Percentiles rank a stretch among this genome's conserved stretches.
phyloP scores from a whole-genome alignment of 768 basidiomycete species.

The Sistotremastrum suecicum region DNA sequence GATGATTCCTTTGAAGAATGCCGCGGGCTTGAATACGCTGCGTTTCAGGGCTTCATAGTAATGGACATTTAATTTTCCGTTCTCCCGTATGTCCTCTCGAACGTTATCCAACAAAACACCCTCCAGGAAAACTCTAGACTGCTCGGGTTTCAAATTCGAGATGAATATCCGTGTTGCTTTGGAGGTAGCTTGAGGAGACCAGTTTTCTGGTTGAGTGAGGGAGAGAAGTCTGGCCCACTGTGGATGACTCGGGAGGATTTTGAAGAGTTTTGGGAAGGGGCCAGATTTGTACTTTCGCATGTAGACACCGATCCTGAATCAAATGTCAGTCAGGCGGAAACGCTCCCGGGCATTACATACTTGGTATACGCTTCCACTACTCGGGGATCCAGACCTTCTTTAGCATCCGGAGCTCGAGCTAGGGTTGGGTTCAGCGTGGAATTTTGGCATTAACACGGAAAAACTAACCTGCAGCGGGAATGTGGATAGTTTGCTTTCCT shows the following conservation, averaged over 20 bases:
- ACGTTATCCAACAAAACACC: slow-evolving; percentile 86
- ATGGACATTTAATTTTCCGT: slow-evolving; percentile 85
- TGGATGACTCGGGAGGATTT: slow-evolving; percentile 90
- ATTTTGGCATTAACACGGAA: slow-evolving; percentile 15
- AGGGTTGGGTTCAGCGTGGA: slow-evolving; percentile 18
- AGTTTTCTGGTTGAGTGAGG: slow-evolving; percentile 80
- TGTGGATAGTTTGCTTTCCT: slow-evolving; percentile 29
- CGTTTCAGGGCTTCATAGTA: slow-evolving; percentile 90
- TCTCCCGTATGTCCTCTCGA: slow-evolving; percentile 71
- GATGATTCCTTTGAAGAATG: slow-evolving; percentile 96
- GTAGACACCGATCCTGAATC: slow-evolving; percentile 63
- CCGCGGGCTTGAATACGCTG: slow-evolving; percentile 88
- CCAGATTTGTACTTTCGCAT: slow-evolving; percentile 87
- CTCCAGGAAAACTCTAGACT: slow-evolving; percentile 84
- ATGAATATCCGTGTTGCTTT: slow-evolving; percentile 93
- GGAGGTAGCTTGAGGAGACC: slow-evolving; percentile 91
- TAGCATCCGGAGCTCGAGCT: slow-evolving; percentile 47
- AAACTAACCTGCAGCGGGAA: slow-evolving; percentile 5
- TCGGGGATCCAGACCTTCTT: slow-evolving; percentile 79
- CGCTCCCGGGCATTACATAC: slow-evolving; percentile 30
- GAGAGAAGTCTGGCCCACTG: slow-evolving; percentile 95
- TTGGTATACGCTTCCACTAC: slow-evolving; percentile 89
- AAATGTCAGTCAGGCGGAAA: slow-evolving; percentile 4
- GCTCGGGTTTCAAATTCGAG: slow-evolving; percentile 90
- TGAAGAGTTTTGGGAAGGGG: slow-evolving; percentile 92